Evolutionary conservation across 768 basidiomycete genomes (phyloP).

Genomic region (Trametopsis cervina): DNA sequence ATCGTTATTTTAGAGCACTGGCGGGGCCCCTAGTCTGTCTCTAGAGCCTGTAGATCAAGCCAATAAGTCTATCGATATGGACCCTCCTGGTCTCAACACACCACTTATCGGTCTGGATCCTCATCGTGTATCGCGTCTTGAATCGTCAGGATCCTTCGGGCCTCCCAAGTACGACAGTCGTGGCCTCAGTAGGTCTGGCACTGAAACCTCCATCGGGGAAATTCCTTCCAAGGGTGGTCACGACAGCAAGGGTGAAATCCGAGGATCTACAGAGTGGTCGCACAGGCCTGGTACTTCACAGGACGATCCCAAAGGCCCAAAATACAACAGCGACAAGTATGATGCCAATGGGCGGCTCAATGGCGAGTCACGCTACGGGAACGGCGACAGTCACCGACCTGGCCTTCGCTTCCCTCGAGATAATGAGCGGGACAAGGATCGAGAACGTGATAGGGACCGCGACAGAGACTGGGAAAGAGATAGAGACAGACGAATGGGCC

Average conservation of each 20-base stretch:
- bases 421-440: slow-evolving; percentile 29
- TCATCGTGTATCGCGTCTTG: not conserved
- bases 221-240: slow-evolving; percentile 22
- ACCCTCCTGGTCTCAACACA: slow-evolving; percentile 12
- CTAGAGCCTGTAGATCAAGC: not conserved
- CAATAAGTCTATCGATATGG: slow-evolving; percentile 8
- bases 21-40: not conserved
- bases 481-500: slow-evolving; percentile 27
- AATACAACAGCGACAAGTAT: slow-evolving; percentile 9
- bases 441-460: slow-evolving; percentile 24
- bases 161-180: slow-evolving; percentile 2
- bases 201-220: slow-evolving; percentile 11
- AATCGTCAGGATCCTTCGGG: not conserved
- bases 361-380: slow-evolving; percentile 2
- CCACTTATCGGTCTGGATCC: not conserved
- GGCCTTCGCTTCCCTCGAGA: slow-evolving; percentile 6
- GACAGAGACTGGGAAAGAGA: slow-evolving; percentile 31
- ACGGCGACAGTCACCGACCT: slow-evolving; percentile 3
- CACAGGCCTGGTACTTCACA: slow-evolving; percentile 12
- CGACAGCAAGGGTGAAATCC: slow-evolving; percentile 20
- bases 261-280: slow-evolving; percentile 19
- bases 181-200: slow-evolving; percentile 6
- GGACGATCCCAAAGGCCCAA: slow-evolving; percentile 23
- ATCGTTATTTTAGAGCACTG: slow-evolving; percentile 5
- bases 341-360: slow-evolving; percentile 4